These are phyloP conservation scores for Hygrocybe coccinea DNA, from an alignment of 768 basidiomycete genomes.

Conservation along the genomic window DNA sequence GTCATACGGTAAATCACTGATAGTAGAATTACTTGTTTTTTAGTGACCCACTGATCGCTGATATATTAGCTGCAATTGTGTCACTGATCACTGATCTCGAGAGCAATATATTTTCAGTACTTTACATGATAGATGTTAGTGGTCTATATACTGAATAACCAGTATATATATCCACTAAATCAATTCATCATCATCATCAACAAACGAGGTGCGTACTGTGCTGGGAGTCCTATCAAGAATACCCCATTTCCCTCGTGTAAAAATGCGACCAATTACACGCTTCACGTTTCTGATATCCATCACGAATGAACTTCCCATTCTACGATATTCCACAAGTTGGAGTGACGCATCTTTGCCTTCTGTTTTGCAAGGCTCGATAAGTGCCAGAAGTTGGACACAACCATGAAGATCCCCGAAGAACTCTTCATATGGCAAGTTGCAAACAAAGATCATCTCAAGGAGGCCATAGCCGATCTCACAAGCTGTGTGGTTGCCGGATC, in stretches of 20 bases:
- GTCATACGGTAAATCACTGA: too few relatives aligned
- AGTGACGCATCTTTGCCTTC: slow-evolving; percentile 11
- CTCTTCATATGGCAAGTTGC: slow-evolving; percentile 3
- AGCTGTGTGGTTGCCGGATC: neutral
- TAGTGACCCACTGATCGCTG: too few relatives aligned
- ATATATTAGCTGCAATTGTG: too few relatives aligned
- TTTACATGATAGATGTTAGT: too few relatives aligned
- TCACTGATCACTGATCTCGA: too few relatives aligned
- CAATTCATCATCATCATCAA: too few relatives aligned
- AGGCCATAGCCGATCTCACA: slow-evolving; percentile 9
- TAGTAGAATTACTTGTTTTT: too few relatives aligned
- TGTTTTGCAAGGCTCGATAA: slow-evolving; percentile 14
- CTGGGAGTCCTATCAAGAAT: too few relatives aligned
- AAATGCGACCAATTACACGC: slow-evolving; percentile 10
- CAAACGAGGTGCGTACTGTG: too few relatives aligned
- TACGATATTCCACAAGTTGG: slow-evolving; percentile 2
- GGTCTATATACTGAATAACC: too few relatives aligned
- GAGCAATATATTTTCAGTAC: too few relatives aligned
- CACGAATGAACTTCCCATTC: slow-evolving; percentile 1
- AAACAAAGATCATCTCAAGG: slow-evolving; percentile 14
- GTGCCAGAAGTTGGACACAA: slow-evolving; percentile 1
- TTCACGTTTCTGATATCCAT: slow-evolving; percentile 11
- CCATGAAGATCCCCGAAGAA: slow-evolving; percentile 3
- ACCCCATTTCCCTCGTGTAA: slow-evolving; percentile 11
- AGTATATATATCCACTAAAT: too few relatives aligned